Conservation (phyloP, 495 filamentous ascomycete species). For the Penicillium arizonense region DNA sequence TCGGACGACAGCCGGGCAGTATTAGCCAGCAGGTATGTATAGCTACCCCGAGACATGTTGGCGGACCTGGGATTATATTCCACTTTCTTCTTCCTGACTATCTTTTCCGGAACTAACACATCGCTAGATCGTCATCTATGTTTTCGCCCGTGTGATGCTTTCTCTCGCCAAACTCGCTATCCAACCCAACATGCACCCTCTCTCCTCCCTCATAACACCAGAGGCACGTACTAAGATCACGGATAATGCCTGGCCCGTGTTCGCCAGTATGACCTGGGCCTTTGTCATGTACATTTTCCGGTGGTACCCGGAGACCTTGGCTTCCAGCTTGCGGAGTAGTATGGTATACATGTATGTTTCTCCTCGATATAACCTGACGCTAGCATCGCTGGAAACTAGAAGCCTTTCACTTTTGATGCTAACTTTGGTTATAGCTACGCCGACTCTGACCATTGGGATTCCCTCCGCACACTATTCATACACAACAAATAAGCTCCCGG, state of each 20-base stretch:
- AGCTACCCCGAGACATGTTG: not conserved
- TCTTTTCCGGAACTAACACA: not conserved
- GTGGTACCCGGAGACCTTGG: conserved; percentile 85
- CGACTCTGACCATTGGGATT: conserved; percentile 82
- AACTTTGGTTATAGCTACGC: conserved; percentile 50
- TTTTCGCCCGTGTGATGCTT: conserved; percentile 88
- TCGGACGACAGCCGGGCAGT: conserved; percentile 76
- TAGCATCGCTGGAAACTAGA: not conserved
- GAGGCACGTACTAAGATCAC: conserved; percentile 51
- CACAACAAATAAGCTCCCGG: conserved; percentile 71
- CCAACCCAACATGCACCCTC: conserved; percentile 54
- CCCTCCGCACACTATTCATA: conserved; percentile 71
- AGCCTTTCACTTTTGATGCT: conserved; percentile 10
- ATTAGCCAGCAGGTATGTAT: conserved; percentile 78
- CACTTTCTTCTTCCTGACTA: no score
- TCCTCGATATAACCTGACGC: not conserved
- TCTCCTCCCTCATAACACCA: conserved; percentile 41
- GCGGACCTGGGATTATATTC: not conserved
- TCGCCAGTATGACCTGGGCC: conserved; percentile 87
- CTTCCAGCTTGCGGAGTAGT: conserved; percentile 86
- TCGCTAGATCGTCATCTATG: conserved; percentile 81
- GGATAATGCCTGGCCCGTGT: conserved; percentile 81
- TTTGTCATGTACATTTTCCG: conserved; percentile 93
- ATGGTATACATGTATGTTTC: conserved; percentile 94
- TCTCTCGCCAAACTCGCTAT: conserved; percentile 79